Evolutionary conservation across 768 basidiomycete genomes (phyloP).

Genomic region (Mycena metata): DNA sequence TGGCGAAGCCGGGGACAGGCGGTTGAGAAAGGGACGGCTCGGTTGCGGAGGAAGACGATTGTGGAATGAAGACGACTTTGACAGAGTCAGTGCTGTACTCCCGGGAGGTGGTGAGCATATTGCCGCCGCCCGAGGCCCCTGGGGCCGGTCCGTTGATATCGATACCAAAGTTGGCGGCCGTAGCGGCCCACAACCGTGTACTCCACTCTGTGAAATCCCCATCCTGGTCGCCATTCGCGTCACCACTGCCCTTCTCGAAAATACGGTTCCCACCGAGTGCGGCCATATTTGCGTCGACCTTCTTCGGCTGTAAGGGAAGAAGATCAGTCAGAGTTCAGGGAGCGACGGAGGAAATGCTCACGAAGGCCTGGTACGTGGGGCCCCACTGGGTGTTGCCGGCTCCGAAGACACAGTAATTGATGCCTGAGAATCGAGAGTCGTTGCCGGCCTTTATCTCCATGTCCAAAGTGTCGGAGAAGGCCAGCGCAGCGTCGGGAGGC

Average conservation of each 20-base stretch:
- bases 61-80: slow-evolving; percentile 24
- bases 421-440: slow-evolving; percentile 17
- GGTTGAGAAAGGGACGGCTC: slow-evolving; percentile 11
- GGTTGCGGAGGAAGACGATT: background rate
- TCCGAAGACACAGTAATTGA: slow-evolving; percentile 37
- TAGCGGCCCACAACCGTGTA: slow-evolving; percentile 31
- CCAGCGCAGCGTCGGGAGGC: slow-evolving; percentile 30
- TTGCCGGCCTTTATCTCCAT: slow-evolving; percentile 30
- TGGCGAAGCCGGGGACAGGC: slow-evolving; percentile 21
- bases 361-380: slow-evolving; percentile 36
- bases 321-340: too few relatives aligned
- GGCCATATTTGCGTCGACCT: slow-evolving; percentile 31
- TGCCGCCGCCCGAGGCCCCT: background rate
- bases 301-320: slow-evolving; percentile 26
- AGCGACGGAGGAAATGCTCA: background rate
- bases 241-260: slow-evolving; percentile 35
- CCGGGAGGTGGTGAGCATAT: slow-evolving; percentile 21
- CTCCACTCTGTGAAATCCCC: slow-evolving; percentile 32
- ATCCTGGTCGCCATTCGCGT: slow-evolving; percentile 34
- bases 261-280: slow-evolving; percentile 35
- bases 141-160: slow-evolving; percentile 13
- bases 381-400: slow-evolving; percentile 37
- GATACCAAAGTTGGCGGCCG: slow-evolving; percentile 31
- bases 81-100: slow-evolving; percentile 15
- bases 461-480: slow-evolving; percentile 30